Conservation (phyloP, 2,329 filamentous ascomycete genomes). For the Teratosphaeria nubilosa region DNA sequence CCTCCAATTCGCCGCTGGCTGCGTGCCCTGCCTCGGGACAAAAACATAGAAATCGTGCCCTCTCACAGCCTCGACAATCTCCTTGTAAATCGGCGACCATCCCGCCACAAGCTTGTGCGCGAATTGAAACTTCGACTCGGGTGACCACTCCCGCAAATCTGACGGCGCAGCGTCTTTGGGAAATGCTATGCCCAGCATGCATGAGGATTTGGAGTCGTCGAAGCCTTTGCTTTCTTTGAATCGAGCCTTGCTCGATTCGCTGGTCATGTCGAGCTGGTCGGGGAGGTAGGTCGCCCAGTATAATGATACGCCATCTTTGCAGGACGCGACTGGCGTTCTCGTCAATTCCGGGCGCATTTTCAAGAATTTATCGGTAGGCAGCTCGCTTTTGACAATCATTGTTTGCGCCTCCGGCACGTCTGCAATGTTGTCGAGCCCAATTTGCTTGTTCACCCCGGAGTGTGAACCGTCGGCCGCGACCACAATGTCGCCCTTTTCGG, state of each 20-base stretch:
- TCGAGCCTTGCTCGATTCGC: not conserved
- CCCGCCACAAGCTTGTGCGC: not conserved
- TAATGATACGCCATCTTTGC: not conserved
- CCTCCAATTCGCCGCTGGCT: not conserved
- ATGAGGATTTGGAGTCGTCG: not conserved
- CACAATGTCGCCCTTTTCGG: not conserved
- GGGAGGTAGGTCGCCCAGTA: not conserved
- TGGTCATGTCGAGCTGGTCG: not conserved
- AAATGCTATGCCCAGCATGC: not conserved
- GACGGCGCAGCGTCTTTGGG: not conserved
- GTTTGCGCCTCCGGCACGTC: not conserved
- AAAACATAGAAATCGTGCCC: not conserved
- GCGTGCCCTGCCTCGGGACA: not conserved
- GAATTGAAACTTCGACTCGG: not conserved
- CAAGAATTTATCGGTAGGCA: not conserved
- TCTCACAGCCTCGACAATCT: not conserved
- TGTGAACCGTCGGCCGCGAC: not conserved
- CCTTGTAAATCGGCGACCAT: not conserved
- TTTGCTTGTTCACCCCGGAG: not conserved
- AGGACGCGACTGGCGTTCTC: not conserved
- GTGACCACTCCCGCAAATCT: not conserved
- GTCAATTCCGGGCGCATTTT: not conserved
- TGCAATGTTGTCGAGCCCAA: not conserved
- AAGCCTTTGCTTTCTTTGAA: not conserved
- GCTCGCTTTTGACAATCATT: not conserved